Evolutionary conservation across 140 eudicot species (phyloP).

Genomic region (Ambrosia hybrid): DNA sequence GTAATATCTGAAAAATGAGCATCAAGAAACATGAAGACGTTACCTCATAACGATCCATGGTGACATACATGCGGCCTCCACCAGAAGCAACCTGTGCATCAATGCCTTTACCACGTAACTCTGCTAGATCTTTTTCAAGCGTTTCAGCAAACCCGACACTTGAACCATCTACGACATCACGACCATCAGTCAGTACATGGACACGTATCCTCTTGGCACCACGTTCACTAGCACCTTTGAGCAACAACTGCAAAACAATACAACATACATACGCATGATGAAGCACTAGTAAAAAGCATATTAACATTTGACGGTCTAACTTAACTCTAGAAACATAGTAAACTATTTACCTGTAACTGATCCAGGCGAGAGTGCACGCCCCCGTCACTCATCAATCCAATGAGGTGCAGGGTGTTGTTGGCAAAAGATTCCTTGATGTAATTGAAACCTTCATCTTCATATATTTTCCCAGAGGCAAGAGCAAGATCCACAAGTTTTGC

Average conservation of each 20-base stretch:
- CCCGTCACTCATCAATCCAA: slow-evolving; percentile 69
- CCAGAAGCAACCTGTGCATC: slow-evolving; percentile 90
- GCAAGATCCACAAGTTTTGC: slow-evolving; percentile 67
- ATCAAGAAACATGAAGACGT: background rate
- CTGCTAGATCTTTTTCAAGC: slow-evolving; percentile 69
- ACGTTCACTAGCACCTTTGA: slow-evolving; percentile 75
- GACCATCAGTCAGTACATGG: slow-evolving; percentile 86
- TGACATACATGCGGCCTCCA: slow-evolving; percentile 93
- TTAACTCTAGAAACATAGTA: background rate
- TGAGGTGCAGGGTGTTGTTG: slow-evolving; percentile 49
- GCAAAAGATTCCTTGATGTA: slow-evolving; percentile 55
- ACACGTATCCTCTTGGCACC: slow-evolving; percentile 86
- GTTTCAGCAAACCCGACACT: slow-evolving; percentile 82
- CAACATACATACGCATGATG: background rate
- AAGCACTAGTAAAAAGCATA: background rate
- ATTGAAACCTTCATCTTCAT: slow-evolving; percentile 56
- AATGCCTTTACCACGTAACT: slow-evolving; percentile 61
- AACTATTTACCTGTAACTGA: slow-evolving; percentile 60
- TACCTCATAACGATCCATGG: slow-evolving; percentile 97
- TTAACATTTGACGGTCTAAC: background rate
- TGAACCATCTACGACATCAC: slow-evolving; percentile 91
- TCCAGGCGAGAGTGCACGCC: slow-evolving; percentile 83
- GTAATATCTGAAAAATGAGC: no score
- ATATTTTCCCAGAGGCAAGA: slow-evolving; percentile 62
- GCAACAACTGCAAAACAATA: slow-evolving; percentile 59